phyloP scores from a whole-genome alignment of 2,329 filamentous ascomycete species.

The Penicillium sp. region DNA sequence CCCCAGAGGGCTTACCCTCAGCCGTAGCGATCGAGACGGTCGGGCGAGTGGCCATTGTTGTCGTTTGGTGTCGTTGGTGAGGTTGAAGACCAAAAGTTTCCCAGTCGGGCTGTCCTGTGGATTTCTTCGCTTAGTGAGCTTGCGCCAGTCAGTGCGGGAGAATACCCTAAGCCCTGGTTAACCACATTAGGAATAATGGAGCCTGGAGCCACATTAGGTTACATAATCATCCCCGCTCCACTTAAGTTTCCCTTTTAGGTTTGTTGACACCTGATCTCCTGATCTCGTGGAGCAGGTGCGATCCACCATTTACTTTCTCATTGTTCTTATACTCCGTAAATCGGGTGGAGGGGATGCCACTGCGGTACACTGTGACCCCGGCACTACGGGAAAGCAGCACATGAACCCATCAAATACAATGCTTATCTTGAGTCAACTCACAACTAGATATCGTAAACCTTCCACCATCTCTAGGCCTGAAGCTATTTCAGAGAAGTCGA shows the following conservation, averaged over 20 bases:
- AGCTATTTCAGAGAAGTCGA: background rate
- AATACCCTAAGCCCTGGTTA: conserved; percentile 41
- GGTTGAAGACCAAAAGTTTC: conserved; percentile 38
- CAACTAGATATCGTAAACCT: background rate
- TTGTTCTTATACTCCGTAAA: background rate
- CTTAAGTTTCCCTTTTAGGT: background rate
- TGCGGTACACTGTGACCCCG: background rate
- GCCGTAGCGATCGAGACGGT: conserved; percentile 96
- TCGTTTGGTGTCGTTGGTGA: conserved; percentile 42
- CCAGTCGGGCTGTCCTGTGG: conserved; percentile 33
- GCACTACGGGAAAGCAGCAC: background rate
- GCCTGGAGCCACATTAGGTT: background rate
- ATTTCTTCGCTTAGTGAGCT: conserved; percentile 46
- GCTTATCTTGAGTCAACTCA: background rate
- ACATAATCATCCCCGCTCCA: background rate
- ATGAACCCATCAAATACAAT: background rate
- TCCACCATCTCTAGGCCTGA: background rate
- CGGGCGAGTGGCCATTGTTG: conserved; percentile 89
- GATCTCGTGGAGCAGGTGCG: background rate
- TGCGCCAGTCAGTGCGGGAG: conserved; percentile 17
- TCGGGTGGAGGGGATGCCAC: background rate
- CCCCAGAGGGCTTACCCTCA: conserved; percentile 88
- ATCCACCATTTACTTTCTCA: background rate
- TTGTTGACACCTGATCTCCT: conserved; percentile 2
- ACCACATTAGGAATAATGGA: conserved; percentile 10